A percentile compares a stretch with the other conserved stretches of the same genome.
Conservation (phyloP, 495 filamentous ascomycete genomes). For the Acidiella bohemica region DNA sequence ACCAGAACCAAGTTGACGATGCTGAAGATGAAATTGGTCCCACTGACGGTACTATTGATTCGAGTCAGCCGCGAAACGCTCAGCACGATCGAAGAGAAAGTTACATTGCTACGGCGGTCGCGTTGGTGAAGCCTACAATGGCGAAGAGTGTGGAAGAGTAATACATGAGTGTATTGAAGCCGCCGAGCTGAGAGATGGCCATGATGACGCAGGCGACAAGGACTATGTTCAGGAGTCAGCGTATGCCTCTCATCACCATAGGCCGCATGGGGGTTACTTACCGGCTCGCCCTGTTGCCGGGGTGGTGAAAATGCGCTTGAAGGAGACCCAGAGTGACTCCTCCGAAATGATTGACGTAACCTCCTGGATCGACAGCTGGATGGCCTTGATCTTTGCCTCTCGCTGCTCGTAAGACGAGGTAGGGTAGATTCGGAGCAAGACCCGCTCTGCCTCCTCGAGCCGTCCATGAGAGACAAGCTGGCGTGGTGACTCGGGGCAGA, state of each 20-base stretch:
- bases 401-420: constrained; percentile 8
- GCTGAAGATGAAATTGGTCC: too few relatives aligned
- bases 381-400: constrained; percentile 8
- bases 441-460: not conserved
- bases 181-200: constrained; percentile 13
- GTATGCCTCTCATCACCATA: too few relatives aligned
- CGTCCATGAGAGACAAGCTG: constrained; percentile 5
- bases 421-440: constrained; percentile 5
- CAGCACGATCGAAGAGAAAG: too few relatives aligned
- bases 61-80: too few relatives aligned
- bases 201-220: constrained; percentile 7
- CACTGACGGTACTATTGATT: too few relatives aligned
- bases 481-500: constrained; percentile 7
- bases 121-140: constrained; percentile 10
- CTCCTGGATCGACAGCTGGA: constrained; percentile 10
- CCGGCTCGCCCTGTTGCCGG: constrained; percentile 5
- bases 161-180: constrained; percentile 13
- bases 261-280: too few relatives aligned
- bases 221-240: too few relatives aligned
- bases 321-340: constrained; percentile 4
- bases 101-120: constrained; percentile 11
- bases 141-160: constrained; percentile 1
- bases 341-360: not conserved
- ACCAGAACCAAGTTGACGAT: constrained; percentile 12
- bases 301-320: constrained; percentile 12